Evolutionary conservation across 495 filamentous ascomycete species (phyloP).

Genomic region (Aspergillus mulundensis): DNA sequence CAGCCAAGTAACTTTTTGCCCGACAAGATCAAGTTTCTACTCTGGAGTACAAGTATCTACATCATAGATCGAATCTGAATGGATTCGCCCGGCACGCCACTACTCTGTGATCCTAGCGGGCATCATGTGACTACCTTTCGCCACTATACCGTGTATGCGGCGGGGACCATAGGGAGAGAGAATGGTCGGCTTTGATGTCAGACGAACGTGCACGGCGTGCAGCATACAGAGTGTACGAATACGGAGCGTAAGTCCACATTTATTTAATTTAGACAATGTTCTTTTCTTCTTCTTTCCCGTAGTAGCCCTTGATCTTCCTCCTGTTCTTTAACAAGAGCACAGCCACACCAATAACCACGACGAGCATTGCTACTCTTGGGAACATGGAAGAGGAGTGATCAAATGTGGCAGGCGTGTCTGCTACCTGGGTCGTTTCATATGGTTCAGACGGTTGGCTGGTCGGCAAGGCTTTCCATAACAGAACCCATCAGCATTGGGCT

Average conservation of each 20-base stretch:
- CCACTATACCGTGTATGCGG: neutral
- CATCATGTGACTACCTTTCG: constrained; percentile 16
- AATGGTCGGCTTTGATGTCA: neutral
- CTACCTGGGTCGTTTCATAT: constrained; percentile 19
- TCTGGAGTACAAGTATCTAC: too few relatives aligned
- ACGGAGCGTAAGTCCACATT: neutral
- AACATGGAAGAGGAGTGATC: constrained; percentile 13
- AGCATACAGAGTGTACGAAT: neutral
- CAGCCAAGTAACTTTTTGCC: neutral
- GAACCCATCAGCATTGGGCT: constrained; percentile 32
- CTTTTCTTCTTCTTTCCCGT: constrained; percentile 14
- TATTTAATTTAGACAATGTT: constrained; percentile 12
- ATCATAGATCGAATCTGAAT: neutral
- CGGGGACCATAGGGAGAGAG: too few relatives aligned
- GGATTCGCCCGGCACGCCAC: neutral
- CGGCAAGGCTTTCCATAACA: constrained; percentile 18
- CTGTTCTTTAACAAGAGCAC: constrained; percentile 11
- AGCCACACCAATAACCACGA: constrained; percentile 14
- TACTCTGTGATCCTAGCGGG: neutral
- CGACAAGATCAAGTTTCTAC: neutral
- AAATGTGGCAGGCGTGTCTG: constrained; percentile 3
- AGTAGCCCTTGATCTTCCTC: neutral
- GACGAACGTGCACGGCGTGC: neutral
- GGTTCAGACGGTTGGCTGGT: constrained; percentile 8
- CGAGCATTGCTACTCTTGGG: constrained; percentile 11